Base-by-base conservation (phyloP, 2,329 filamentous ascomycete species). In the Hawksworthiomyces lignivorus region DNA sequence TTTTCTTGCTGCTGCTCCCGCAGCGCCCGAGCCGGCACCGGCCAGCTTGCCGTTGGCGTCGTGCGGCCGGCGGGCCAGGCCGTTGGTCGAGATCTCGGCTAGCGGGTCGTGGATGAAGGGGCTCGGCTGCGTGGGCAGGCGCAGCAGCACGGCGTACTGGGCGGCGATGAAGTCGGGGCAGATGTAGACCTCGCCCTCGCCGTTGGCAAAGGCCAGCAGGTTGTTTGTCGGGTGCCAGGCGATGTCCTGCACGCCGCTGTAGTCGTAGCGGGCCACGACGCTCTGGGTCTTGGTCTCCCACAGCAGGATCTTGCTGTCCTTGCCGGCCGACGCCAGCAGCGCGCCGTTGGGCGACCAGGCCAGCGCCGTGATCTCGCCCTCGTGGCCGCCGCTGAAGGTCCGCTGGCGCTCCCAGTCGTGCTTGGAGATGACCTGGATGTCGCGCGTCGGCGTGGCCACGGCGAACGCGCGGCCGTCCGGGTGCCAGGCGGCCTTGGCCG, bases 341-440 rank as follows among this genome's bases (percentile, higher is more conserved):
- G 89, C 86, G 29, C 92, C 92, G 56, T 98, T 98, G 2, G 88
- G 87, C 12, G 90, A 95, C 92, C 92, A 98, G 27, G 85, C 80
- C 27, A 94, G 65, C 7, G 89, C 84, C 0, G 87, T 95, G 45
- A 98, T 82, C 51, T 94, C 85, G 15, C 82, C 82, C 31, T 80
- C 79, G 56, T 97, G 92, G 0, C 84, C 87, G 22, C 81, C 80
- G 12, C 79, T 67, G 58, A 98, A 98, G 0, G 69, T 65, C 46
- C 84, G 77, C 60, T 97, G 88, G 51, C 84, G 82, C 57, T 88
- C 85, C 85, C 90, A 96, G 58, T 96, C 87, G 39, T 78, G 80
- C 48, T 81, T 80, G n/a, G 90, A 94, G 43, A 96, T 75, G 29
- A 96, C 77, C 55, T 94, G 84, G 21, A 95, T 79, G 58, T 94